Percentiles rank a stretch among this genome's conserved stretches.
These are phyloP conservation scores for Bacidia rubella DNA, from an alignment of 495 filamentous ascomycete species.

Conservation along the genomic window DNA sequence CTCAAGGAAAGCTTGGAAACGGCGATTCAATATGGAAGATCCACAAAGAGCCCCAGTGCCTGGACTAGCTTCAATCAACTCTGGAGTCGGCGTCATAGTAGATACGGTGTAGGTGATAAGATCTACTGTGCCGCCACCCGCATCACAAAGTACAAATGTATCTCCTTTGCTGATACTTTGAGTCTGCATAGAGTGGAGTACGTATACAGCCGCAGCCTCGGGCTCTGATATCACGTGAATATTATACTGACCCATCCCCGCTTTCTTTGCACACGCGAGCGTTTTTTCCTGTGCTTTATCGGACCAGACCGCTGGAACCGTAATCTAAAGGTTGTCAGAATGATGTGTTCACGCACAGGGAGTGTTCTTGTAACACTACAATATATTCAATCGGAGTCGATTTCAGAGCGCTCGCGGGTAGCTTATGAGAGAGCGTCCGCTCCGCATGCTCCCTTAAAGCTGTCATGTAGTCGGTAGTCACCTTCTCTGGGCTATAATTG, in stretches of 20 bases:
- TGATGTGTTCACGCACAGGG: neutral
- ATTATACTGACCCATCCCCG: constrained; percentile 47
- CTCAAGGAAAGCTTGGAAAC: constrained; percentile 54
- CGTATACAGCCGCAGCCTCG: constrained; percentile 64
- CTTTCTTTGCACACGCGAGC: constrained; percentile 47
- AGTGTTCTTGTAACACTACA: neutral
- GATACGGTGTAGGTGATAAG: constrained; percentile 41
- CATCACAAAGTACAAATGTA: constrained; percentile 64
- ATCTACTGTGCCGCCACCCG: constrained; percentile 65
- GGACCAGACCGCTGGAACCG: constrained; percentile 56
- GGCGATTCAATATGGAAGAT: constrained; percentile 54
- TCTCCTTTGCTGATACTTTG: constrained; percentile 49
- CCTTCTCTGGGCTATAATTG: constrained; percentile 45
- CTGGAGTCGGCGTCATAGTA: constrained; percentile 25
- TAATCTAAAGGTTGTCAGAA: constrained; percentile 29
- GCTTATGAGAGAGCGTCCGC: constrained; percentile 24
- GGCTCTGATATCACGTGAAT: constrained; percentile 63
- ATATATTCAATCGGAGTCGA: constrained; percentile 52
- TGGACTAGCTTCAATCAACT: constrained; percentile 50
- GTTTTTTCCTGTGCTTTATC: constrained; percentile 60
- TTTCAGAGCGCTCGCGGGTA: constrained; percentile 48
- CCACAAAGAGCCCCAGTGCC: constrained; percentile 56
- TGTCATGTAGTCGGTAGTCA: constrained; percentile 53
- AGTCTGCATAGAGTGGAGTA: constrained; percentile 52
- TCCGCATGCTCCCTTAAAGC: constrained; percentile 20